These are phyloP conservation scores for Hebeloma cylindrosporum DNA, from an alignment of 768 basidiomycete genomes.

Conservation along the genomic window DNA sequence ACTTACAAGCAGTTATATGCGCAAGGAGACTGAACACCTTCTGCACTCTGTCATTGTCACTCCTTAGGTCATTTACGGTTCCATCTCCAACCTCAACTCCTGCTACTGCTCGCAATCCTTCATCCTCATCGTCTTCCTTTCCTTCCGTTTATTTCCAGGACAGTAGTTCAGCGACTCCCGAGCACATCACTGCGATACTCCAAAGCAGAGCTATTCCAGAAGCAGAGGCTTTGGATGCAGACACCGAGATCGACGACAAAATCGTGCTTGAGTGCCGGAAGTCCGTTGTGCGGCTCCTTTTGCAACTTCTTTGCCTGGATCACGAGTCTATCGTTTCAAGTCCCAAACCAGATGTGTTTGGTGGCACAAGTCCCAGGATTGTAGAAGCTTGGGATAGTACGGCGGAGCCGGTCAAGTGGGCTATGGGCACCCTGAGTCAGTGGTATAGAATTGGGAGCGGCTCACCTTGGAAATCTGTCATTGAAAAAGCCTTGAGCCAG, in stretches of 20 bases:
- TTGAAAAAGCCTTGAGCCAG: slow-evolving; percentile 22
- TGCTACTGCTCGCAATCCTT: neutral
- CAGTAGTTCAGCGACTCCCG: slow-evolving; percentile 20
- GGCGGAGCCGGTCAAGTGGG: slow-evolving; percentile 20
- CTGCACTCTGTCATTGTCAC: slow-evolving; percentile 36
- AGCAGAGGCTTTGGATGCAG: slow-evolving; percentile 37
- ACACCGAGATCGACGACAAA: slow-evolving; percentile 13
- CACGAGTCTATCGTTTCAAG: slow-evolving; percentile 6
- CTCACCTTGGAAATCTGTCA: slow-evolving; percentile 21
- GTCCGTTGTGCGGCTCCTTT: slow-evolving; percentile 40
- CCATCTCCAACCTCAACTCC: slow-evolving; percentile 17
- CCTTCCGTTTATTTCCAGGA: slow-evolving; percentile 5
- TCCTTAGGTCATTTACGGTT: slow-evolving; percentile 25
- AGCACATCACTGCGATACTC: slow-evolving; percentile 36
- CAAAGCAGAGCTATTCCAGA: slow-evolving; percentile 51
- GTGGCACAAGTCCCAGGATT: slow-evolving; percentile 1
- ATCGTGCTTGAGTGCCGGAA: slow-evolving; percentile 34
- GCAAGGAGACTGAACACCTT: slow-evolving; percentile 44
- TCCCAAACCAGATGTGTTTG: slow-evolving; percentile 23
- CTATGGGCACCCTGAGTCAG: slow-evolving; percentile 13
- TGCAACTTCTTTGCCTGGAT: slow-evolving; percentile 35
- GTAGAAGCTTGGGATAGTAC: slow-evolving; percentile 1
- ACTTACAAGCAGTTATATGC: slow-evolving; percentile 47
- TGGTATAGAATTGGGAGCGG: slow-evolving; percentile 21
- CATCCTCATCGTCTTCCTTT: slow-evolving; percentile 10